These are phyloP conservation scores for Aaosphaeria pasadenensis DNA, from an alignment of 2,329 filamentous ascomycete genomes.

Conservation along the genomic window DNA sequence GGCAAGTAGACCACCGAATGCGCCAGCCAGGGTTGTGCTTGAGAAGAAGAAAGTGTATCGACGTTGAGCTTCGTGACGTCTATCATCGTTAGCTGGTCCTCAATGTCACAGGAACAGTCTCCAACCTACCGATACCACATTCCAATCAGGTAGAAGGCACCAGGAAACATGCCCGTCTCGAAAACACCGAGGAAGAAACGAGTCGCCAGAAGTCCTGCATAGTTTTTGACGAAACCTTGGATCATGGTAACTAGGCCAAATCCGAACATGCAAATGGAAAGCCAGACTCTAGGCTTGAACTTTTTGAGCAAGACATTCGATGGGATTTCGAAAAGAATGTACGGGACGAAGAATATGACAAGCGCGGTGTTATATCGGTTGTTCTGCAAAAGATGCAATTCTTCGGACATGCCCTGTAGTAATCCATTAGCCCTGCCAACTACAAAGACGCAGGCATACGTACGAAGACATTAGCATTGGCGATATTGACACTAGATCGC, in stretches of 20 bases:
- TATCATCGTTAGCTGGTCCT: not conserved
- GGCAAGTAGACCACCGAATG: constrained; percentile 83
- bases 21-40: constrained; percentile 73
- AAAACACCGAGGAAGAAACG: constrained; percentile 75
- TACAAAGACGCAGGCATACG: too few species aligned
- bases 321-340: constrained; percentile 52
- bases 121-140: constrained; percentile 32
- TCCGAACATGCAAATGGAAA: constrained; percentile 77
- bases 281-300: constrained; percentile 52
- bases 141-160: constrained; percentile 67
- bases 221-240: constrained; percentile 77
- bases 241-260: constrained; percentile 74
- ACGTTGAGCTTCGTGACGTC: constrained; percentile 81
- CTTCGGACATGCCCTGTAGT: constrained; percentile 37
- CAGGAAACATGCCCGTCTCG: constrained; percentile 60
- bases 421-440: too few species aligned
- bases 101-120: too few species aligned
- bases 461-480: constrained; percentile 51
- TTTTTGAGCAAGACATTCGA: constrained; percentile 52
- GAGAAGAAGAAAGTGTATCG: constrained; percentile 94
- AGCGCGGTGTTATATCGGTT: constrained; percentile 51
- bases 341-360: constrained; percentile 53
- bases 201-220: constrained; percentile 71
- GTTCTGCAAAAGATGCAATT: constrained; percentile 42
- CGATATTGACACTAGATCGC: constrained; percentile 47